Percentiles rank a stretch among this genome's conserved stretches.
Evolutionary conservation across 768 basidiomycete species (phyloP).

Genomic region (Filobasidium floriforme): DNA sequence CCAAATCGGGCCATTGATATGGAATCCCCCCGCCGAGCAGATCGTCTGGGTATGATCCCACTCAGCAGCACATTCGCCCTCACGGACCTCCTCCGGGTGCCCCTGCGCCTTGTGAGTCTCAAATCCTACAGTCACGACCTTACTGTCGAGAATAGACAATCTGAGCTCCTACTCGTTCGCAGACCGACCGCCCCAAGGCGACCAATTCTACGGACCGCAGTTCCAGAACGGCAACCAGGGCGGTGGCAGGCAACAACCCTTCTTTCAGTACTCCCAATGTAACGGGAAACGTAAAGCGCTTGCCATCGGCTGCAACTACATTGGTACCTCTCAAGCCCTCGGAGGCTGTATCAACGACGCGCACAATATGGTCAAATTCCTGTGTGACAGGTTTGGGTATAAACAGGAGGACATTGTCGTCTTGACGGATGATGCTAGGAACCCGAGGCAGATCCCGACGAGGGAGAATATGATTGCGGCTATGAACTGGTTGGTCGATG

Average conservation of each 20-base stretch:
- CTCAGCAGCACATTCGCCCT: not conserved
- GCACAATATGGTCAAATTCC: constrained; percentile 67
- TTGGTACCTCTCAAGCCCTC: constrained; percentile 60
- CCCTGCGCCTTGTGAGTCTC: not conserved
- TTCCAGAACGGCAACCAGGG: constrained; percentile 47
- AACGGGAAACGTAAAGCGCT: constrained; percentile 52
- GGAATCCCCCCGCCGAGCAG: not conserved
- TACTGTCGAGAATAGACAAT: too few species aligned
- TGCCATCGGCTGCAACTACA: constrained; percentile 68
- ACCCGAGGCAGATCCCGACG: constrained; percentile 65
- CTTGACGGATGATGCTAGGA: constrained; percentile 65
- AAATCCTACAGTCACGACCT: too few species aligned
- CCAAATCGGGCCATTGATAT: too few species aligned
- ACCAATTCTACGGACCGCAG: constrained; percentile 61
- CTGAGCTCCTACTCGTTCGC: constrained; percentile 25
- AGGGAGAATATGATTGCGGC: constrained; percentile 72
- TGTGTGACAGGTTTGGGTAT: constrained; percentile 60
- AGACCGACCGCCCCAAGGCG: constrained; percentile 46
- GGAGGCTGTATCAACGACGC: constrained; percentile 90
- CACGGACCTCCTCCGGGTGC: not conserved
- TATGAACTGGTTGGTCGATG: constrained; percentile 86
- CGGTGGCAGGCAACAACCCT: constrained; percentile 52
- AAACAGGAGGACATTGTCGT: constrained; percentile 72
- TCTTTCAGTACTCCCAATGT: constrained; percentile 83
- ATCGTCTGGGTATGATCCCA: constrained; percentile 10